These are phyloP conservation scores for Emiliania huxleyi DNA, from an alignment of 78 protist species.

Conservation along the genomic window DNA sequence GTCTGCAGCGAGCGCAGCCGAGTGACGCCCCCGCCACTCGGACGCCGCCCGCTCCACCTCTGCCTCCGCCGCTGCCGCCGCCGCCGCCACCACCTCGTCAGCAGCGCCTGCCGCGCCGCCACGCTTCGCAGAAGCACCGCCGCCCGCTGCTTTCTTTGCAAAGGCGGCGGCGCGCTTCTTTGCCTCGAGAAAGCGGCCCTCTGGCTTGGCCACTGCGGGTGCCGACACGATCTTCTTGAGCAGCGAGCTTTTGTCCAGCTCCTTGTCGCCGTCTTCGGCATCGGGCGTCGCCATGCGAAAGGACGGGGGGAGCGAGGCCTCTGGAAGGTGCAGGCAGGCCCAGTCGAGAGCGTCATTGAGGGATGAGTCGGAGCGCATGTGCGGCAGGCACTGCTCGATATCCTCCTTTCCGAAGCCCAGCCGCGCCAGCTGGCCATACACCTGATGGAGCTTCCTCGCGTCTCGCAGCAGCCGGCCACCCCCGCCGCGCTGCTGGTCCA, in stretches of 20 bases:
- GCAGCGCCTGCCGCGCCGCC: not conserved
- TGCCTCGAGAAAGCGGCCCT: not conserved
- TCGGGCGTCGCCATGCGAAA: not conserved
- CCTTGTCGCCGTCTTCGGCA: not conserved
- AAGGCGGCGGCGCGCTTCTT: not conserved
- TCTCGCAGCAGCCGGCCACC: not conserved
- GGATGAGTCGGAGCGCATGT: not conserved
- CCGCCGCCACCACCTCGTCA: not conserved
- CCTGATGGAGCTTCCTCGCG: not conserved
- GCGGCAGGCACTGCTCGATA: not conserved
- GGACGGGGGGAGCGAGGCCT: not conserved
- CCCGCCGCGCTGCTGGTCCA: not conserved
- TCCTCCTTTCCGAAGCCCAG: not conserved
- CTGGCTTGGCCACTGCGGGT: not conserved
- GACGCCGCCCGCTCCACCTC: not conserved
- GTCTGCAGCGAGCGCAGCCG: not conserved
- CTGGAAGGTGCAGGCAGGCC: not conserved
- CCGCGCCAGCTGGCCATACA: not conserved
- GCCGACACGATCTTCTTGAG: not conserved
- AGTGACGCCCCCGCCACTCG: not conserved
- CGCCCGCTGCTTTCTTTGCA: not conserved
- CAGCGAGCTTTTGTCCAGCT: not conserved
- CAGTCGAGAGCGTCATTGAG: conserved; percentile 9
- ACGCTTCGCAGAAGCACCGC: not conserved
- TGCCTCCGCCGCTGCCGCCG: not conserved